These are phyloP conservation scores for Syzygium aromaticum DNA, from an alignment of 345 rosid species.

Conservation along the genomic window DNA sequence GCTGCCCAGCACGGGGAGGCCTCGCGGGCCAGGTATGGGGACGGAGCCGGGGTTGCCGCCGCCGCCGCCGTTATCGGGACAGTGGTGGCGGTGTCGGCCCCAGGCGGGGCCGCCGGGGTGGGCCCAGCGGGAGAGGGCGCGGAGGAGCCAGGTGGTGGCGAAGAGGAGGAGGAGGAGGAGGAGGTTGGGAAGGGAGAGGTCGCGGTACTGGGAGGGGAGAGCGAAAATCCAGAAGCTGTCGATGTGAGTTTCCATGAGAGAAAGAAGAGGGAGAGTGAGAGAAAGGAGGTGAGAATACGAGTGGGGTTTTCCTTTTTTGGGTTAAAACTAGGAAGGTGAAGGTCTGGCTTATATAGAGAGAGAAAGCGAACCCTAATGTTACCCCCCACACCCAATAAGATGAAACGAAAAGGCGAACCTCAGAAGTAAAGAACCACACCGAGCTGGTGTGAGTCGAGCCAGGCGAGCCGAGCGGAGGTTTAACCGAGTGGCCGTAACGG, in stretches of 20 bases:
- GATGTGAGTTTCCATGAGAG: conserved; percentile 23
- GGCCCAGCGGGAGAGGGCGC: conserved; percentile 21
- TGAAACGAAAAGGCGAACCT: background rate
- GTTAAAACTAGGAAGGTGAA: conserved; percentile 12
- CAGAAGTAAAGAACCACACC: background rate
- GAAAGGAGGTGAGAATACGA: background rate
- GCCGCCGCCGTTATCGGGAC: background rate
- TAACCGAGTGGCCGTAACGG: background rate
- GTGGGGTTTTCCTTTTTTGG: conserved; percentile 27
- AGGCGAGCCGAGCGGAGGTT: background rate
- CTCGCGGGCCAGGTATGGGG: conserved; percentile 38
- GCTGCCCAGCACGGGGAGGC: conserved; percentile 42
- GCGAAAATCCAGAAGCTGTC: conserved; percentile 29
- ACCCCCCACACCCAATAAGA: background rate
- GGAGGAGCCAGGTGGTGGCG: conserved; percentile 15
- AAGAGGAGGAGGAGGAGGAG: conserved; percentile 8
- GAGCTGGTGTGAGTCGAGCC: background rate
- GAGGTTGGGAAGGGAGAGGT: conserved; percentile 11
- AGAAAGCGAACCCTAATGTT: background rate
- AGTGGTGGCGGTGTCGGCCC: conserved; percentile 20
- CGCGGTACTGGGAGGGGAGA: conserved; percentile 20
- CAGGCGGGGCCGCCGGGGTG: conserved; percentile 49
- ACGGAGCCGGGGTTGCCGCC: background rate
- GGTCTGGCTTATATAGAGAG: conserved; percentile 21
- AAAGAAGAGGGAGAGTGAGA: background rate